A percentile compares a stretch with the other conserved stretches of the same genome.
Evolutionary conservation across 192 early-diverging fungal genomes (phyloP).

Genomic region (Entophlyctis luteolus): DNA sequence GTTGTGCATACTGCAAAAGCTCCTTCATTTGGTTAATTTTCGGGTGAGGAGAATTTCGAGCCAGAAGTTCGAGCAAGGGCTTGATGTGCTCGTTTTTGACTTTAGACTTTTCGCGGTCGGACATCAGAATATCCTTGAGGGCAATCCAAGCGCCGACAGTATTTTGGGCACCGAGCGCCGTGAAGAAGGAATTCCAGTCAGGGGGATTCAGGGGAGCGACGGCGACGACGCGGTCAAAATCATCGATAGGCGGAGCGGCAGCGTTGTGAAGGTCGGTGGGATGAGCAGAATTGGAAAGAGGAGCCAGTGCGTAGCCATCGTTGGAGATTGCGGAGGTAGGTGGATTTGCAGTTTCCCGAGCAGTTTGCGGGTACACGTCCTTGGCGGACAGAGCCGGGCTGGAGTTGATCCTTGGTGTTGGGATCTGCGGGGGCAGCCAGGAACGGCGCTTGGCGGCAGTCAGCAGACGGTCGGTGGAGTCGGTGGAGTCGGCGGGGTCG

Average conservation of each 20-base stretch:
- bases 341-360: no score
- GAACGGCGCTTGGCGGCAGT: no score
- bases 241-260: background rate
- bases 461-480: no score
- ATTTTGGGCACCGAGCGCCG: slow-evolving; percentile 19
- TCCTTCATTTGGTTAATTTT: slow-evolving; percentile 21
- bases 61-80: slow-evolving; percentile 19
- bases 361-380: no score
- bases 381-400: no score
- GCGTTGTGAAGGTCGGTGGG: background rate
- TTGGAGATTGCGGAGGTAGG: no score
- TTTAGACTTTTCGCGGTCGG: slow-evolving; percentile 15
- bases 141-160: slow-evolving; percentile 24
- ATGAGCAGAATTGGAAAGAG: background rate
- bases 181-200: slow-evolving; percentile 28
- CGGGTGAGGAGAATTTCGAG: slow-evolving; percentile 16
- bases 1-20: slow-evolving; percentile 12
- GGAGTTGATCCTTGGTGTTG: no score
- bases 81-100: slow-evolving; percentile 20
- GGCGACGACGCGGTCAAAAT: background rate
- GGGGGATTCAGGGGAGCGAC: slow-evolving; percentile 21
- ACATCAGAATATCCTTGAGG: slow-evolving; percentile 34
- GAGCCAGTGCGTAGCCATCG: background rate
- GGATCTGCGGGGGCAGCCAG: no score
- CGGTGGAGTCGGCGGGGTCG: no score